Evolutionary conservation across 805 yeast genomes (phyloP), one percentile per base, ranked within the genome.

Genomic region (Priceomyces medius): DNA sequence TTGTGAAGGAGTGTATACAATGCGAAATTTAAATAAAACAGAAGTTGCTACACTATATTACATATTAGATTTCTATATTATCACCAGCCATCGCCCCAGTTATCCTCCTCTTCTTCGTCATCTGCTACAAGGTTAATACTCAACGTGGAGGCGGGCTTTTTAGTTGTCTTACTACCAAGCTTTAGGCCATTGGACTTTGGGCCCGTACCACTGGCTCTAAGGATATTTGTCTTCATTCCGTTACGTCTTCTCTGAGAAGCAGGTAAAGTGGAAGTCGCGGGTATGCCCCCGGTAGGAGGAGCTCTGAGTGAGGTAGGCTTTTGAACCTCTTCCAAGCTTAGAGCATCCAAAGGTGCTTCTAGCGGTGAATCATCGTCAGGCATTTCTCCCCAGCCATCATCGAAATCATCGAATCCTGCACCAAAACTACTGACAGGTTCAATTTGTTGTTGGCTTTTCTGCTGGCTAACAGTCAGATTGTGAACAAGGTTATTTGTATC

Each of bases 61-160:
- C 14, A 26, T 14, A 12, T 12, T n/a, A 26, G 6, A 21, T 21
- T 7, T 21, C 24, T 21, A n/a, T 6, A n/a, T 5, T 3, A 10
- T 40, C 42, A 56, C 63, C 61, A 57, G 13, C 53, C 57, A 38
- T 50, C 61, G 10, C 44, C 46, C 14, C 50, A 59, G 29, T 65
- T 72, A 64, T 69, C 61, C n/a, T 57, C 53, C 38, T 59, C 63
- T 20, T 54, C 61, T 3, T 56, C 64, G 10, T 55, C 64, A 12
- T 57, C 61, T 20, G 53, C 57, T n/a, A 43, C 45, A 20, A 57
- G 42, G 38, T 55, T 54, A 21, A 61, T 47, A 27, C 60, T 61
- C 17, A 63, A 51, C 1, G 59, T 46, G 2, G 68, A 49, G 1
- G 54, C 56, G 0, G 40, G 49, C 33, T 41, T 53, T 38, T 47